Conservation (phyloP, 2,329 filamentous ascomycete genomes). For the Ambrosiella beaveri region DNA sequence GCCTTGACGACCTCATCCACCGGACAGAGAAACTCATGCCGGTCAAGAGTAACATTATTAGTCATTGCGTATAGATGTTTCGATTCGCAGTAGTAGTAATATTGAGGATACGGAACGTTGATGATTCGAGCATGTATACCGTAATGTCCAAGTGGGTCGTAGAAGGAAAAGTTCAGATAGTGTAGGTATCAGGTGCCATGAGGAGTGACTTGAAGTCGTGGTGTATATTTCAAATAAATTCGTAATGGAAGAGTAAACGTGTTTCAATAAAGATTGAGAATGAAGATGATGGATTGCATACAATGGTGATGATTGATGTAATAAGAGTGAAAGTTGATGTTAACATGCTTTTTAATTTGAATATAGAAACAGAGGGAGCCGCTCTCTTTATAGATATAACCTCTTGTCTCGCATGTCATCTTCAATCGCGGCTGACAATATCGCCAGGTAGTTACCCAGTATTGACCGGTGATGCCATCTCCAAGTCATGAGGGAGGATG, state of each 20-base stretch:
- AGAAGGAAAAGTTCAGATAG: not conserved
- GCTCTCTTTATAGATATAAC: not conserved
- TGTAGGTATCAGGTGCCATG: not conserved
- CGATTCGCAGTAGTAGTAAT: not conserved
- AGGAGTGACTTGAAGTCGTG: too few relatives aligned
- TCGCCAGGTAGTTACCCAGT: not conserved
- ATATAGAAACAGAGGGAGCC: not conserved
- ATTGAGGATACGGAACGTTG: not conserved
- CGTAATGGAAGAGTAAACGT: too few relatives aligned
- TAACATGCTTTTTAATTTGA: not conserved
- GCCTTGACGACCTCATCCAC: constrained; percentile 44
- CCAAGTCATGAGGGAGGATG: not conserved
- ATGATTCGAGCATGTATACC: not conserved
- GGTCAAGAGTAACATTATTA: constrained; percentile 14
- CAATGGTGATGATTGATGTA: not conserved
- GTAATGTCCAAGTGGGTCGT: not conserved
- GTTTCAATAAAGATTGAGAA: too few relatives aligned
- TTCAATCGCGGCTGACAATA: not conserved
- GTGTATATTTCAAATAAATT: too few relatives aligned
- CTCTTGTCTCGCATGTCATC: not conserved
- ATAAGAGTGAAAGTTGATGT: not conserved
- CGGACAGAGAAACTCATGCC: constrained; percentile 43
- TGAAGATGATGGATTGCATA: not conserved
- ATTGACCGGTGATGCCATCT: not conserved
- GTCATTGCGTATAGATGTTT: constrained; percentile 1